phyloP scores from a whole-genome alignment of 345 rosid genomes.

The Linum tenue region DNA sequence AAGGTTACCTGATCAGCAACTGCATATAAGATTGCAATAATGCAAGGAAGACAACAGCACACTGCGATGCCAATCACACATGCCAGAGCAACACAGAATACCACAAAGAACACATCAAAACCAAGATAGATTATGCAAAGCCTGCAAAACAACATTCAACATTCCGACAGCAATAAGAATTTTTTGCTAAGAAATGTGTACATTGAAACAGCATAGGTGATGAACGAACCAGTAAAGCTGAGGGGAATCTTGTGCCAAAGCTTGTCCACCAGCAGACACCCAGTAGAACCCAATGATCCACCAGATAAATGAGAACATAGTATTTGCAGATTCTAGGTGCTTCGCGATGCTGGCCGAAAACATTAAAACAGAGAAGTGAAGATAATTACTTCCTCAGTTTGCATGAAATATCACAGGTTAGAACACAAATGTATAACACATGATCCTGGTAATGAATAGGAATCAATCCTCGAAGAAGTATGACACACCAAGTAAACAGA shows the following conservation, averaged over 20 bases:
- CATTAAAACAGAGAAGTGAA: neutral
- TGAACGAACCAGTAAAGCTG: slow-evolving; percentile 64
- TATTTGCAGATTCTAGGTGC: slow-evolving; percentile 63
- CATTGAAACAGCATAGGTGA: neutral
- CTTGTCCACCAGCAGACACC: slow-evolving; percentile 48
- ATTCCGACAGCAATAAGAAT: slow-evolving; percentile 5
- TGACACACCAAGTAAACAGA: neutral
- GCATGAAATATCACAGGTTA: neutral
- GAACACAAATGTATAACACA: slow-evolving; percentile 3
- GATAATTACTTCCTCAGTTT: too few relatives aligned
- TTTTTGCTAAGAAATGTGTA: neutral
- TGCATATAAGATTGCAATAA: slow-evolving; percentile 75
- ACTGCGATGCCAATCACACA: slow-evolving; percentile 77
- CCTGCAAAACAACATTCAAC: slow-evolving; percentile 40
- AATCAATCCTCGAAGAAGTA: neutral
- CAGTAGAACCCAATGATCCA: slow-evolving; percentile 89
- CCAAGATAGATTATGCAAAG: slow-evolving; percentile 76
- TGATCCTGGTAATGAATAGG: neutral
- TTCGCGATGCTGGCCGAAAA: slow-evolving; percentile 33
- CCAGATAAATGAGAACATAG: slow-evolving; percentile 76
- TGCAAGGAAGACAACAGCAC: slow-evolving; percentile 94
- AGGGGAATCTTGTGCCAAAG: slow-evolving; percentile 42
- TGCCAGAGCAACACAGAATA: slow-evolving; percentile 62
- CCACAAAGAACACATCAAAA: slow-evolving; percentile 70
- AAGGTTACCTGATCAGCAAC: slow-evolving; percentile 61